phyloP scores from a whole-genome alignment of 148 eudicot genomes.

The Talinum fruticosum region DNA sequence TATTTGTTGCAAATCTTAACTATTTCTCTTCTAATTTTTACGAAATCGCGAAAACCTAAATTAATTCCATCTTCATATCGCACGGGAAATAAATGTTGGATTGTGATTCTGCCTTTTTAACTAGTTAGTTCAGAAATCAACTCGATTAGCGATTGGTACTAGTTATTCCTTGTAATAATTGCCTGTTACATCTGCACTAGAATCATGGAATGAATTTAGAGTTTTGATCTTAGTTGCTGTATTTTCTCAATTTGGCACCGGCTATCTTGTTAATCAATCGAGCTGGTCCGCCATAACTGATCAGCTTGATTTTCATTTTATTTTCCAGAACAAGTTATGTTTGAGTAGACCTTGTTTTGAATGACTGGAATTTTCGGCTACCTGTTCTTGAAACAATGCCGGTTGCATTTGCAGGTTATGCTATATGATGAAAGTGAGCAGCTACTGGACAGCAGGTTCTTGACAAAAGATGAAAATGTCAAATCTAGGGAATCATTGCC shows the following conservation, averaged over 20 bases:
- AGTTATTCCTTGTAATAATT: background rate
- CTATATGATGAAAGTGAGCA: constrained; percentile 69
- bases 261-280: background rate
- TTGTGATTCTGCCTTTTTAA: background rate
- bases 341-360: background rate
- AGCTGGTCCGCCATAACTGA: background rate
- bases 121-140: background rate
- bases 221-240: background rate
- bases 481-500: constrained; percentile 55
- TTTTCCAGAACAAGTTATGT: background rate
- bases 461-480: constrained; percentile 57
- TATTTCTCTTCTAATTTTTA: background rate
- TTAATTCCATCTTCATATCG: no score
- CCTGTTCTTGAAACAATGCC: background rate
- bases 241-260: background rate
- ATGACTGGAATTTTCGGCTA: background rate
- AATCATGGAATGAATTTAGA: background rate
- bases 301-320: background rate
- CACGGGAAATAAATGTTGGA: background rate
- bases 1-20: background rate
- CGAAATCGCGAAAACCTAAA: background rate
- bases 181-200: background rate
- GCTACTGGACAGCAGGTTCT: constrained; percentile 47
- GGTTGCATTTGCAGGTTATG: constrained; percentile 40
- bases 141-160: background rate